Evolutionary conservation across 202 grass and related monocot genomes (phyloP).

Genomic region (Bolboschoenoplectus hybrid): DNA sequence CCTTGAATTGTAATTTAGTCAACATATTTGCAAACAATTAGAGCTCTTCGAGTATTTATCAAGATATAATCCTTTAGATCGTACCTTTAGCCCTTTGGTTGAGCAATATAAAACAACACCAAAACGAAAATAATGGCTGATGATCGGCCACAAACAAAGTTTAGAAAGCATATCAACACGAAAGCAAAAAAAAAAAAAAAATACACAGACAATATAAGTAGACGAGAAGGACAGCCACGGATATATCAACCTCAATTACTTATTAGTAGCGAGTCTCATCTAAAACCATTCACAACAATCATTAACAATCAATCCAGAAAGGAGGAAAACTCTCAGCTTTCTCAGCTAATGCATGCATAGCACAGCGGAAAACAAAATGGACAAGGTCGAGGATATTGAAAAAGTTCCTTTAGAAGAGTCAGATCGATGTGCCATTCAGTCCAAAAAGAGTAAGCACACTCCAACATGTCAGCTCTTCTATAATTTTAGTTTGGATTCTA

Average conservation of each 20-base stretch:
- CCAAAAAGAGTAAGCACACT: slow-evolving; percentile 36
- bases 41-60: too few species aligned
- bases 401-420: slow-evolving; percentile 45
- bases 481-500: slow-evolving; percentile 51
- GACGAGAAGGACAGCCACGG: background rate
- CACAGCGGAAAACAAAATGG: slow-evolving; percentile 81
- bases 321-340: slow-evolving; percentile 18
- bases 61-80: too few species aligned
- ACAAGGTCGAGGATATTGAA: slow-evolving; percentile 38
- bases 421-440: slow-evolving; percentile 39
- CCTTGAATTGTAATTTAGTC: too few species aligned
- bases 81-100: background rate
- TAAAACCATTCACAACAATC: background rate
- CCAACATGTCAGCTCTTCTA: slow-evolving; percentile 41
- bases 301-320: background rate
- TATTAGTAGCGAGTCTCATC: background rate
- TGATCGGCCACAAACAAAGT: background rate
- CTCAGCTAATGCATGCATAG: slow-evolving; percentile 73
- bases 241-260: background rate
- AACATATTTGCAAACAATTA: too few species aligned
- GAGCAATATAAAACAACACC: background rate
- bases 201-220: background rate
- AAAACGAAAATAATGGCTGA: background rate
- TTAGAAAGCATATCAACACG: background rate
- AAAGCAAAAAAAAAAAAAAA: background rate